Evolutionary conservation across 2,329 filamentous ascomycete genomes (phyloP).

Genomic region (Aureobasidium sp.): DNA sequence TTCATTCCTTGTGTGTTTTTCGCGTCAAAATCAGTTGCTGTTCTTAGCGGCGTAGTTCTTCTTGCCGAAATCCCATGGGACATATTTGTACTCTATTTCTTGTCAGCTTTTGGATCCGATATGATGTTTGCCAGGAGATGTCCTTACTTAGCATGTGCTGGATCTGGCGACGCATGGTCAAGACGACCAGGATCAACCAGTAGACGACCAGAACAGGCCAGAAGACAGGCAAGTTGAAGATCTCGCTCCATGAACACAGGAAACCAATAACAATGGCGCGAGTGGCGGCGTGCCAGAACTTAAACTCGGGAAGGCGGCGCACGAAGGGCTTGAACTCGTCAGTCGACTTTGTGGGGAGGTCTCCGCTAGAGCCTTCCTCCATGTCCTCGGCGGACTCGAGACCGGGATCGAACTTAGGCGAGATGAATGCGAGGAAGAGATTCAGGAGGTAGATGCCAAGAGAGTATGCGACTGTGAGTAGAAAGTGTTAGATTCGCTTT

Average conservation of each 20-base stretch:
- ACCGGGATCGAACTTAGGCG: conserved; percentile 97
- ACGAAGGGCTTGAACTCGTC: conserved; percentile 99
- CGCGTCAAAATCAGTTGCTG: conserved; percentile 13
- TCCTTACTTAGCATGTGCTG: conserved; percentile 99
- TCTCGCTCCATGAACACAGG: conserved; percentile 80
- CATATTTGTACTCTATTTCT: conserved; percentile 22
- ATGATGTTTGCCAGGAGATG: conserved; percentile 26
- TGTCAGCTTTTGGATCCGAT: neutral
- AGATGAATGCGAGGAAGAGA: conserved; percentile 95
- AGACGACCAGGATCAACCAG: conserved; percentile 91
- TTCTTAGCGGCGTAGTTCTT: conserved; percentile 25
- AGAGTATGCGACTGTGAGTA: conserved; percentile 76
- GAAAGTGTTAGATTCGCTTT: conserved; percentile 1
- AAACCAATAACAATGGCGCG: conserved; percentile 78
- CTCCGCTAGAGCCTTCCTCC: conserved; percentile 63
- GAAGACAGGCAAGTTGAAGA: conserved; percentile 97
- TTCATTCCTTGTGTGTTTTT: neutral
- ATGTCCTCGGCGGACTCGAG: conserved; percentile 93
- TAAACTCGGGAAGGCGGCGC: conserved; percentile 92
- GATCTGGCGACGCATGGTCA: conserved; percentile 99
- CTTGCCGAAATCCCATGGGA: conserved; percentile 33
- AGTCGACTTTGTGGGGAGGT: conserved; percentile 87
- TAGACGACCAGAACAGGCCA: conserved; percentile 98
- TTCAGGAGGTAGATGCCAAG: conserved; percentile 98
- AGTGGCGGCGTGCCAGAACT: conserved; percentile 98